These are phyloP conservation scores for Polytolypa hystricis DNA, from an alignment of 2,329 filamentous ascomycete species.

Conservation along the genomic window DNA sequence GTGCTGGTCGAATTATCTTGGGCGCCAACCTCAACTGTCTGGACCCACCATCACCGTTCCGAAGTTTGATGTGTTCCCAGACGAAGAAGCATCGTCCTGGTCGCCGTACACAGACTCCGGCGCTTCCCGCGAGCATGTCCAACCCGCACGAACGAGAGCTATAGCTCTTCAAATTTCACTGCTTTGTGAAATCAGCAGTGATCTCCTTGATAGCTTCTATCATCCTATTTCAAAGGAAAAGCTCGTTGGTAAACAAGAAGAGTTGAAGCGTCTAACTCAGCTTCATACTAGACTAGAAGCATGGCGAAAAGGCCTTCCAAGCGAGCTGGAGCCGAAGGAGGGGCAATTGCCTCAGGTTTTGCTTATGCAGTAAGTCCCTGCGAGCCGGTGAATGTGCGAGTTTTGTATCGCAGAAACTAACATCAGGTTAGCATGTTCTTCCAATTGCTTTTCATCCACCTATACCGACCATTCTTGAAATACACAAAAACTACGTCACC, in stretches of 20 bases:
- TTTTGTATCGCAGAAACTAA: neutral
- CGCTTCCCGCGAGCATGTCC: slow-evolving; percentile 54
- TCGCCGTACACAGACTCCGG: slow-evolving; percentile 79
- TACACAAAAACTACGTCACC: slow-evolving; percentile 74
- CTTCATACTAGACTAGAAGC: slow-evolving; percentile 80
- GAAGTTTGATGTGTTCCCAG: slow-evolving; percentile 81
- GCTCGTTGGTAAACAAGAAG: slow-evolving; percentile 60
- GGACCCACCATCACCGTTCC: slow-evolving; percentile 70
- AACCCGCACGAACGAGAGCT: slow-evolving; percentile 73
- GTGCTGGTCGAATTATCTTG: slow-evolving; percentile 95
- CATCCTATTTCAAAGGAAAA: slow-evolving; percentile 58
- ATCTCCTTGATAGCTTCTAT: slow-evolving; percentile 82
- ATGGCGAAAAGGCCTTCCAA: slow-evolving; percentile 75
- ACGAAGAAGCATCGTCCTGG: slow-evolving; percentile 79
- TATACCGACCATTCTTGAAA: slow-evolving; percentile 90
- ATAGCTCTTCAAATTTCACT: slow-evolving; percentile 70
- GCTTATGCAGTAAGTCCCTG: slow-evolving; percentile 74
- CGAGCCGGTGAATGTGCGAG: too few relatives aligned
- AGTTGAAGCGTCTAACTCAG: slow-evolving; percentile 86
- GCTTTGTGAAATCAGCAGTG: slow-evolving; percentile 87
- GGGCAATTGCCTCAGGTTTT: slow-evolving; percentile 76
- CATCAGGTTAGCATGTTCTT: slow-evolving; percentile 72
- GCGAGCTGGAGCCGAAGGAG: slow-evolving; percentile 79
- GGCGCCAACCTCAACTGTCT: slow-evolving; percentile 76
- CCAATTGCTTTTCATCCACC: slow-evolving; percentile 86